A percentile compares a stretch with the other conserved stretches of the same genome.
Conservation (phyloP, 2,329 filamentous ascomycete genomes). For the Aureobasidium zeae region DNA sequence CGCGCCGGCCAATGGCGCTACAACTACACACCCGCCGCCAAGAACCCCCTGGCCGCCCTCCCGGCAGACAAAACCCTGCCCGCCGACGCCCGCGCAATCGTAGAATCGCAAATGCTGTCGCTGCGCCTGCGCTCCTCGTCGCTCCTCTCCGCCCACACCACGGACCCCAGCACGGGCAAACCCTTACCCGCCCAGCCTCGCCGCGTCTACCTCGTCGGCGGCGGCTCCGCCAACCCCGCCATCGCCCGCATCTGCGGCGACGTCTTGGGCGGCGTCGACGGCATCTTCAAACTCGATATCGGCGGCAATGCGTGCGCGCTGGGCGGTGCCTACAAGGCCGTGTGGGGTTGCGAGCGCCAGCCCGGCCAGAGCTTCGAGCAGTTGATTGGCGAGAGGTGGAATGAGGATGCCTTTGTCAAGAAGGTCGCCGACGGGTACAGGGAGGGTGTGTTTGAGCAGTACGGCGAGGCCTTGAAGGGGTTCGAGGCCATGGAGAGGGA, state of each 20-base stretch:
- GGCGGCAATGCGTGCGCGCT: conserved; percentile 92
- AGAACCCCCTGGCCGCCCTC: conserved; percentile 34
- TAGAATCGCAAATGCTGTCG: conserved; percentile 91
- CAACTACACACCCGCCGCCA: conserved; percentile 45
- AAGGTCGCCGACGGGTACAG: conserved; percentile 76
- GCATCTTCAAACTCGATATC: conserved; percentile 87
- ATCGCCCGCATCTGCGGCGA: conserved; percentile 79
- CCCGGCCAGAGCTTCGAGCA: conserved; percentile 72
- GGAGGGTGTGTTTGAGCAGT: conserved; percentile 62
- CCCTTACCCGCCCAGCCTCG: conserved; percentile 72
- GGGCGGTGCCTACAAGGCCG: conserved; percentile 89
- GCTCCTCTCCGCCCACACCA: conserved; percentile 47
- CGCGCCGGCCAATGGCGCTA: conserved; percentile 80
- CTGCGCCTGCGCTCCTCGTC: conserved; percentile 75
- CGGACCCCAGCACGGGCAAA: conserved; percentile 38
- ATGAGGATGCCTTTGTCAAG: conserved; percentile 71
- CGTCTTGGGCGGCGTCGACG: conserved; percentile 79
- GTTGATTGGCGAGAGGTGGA: conserved; percentile 74
- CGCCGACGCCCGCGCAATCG: conserved; percentile 73
- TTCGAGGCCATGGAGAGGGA: conserved; percentile 67
- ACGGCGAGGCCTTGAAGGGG: conserved; percentile 65
- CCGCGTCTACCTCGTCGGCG: conserved; percentile 87
- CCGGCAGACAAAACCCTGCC: conserved; percentile 41
- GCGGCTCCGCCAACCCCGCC: conserved; percentile 79
- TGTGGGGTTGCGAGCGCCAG: conserved; percentile 73